Conservation (phyloP, 441 rosid genomes). For the Sinapis alba region DNA sequence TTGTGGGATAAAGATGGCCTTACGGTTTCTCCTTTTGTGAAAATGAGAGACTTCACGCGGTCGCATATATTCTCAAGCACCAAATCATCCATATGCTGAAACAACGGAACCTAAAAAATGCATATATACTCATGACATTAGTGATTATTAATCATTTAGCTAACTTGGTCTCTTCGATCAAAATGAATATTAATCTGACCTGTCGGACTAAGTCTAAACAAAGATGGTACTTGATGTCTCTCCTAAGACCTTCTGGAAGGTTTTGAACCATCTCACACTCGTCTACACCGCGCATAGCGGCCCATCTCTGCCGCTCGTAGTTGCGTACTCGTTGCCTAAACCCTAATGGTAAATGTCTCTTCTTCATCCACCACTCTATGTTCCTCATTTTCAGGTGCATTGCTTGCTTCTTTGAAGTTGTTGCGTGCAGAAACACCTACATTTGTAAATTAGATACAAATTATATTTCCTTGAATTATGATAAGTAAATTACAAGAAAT, state of each 20-base stretch:
- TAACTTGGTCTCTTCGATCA: neutral
- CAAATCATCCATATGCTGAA: conserved; percentile 93
- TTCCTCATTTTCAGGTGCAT: conserved; percentile 97
- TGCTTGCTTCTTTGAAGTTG: conserved; percentile 94
- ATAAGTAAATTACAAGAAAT: neutral
- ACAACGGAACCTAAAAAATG: conserved; percentile 74
- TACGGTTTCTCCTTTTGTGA: conserved; percentile 93
- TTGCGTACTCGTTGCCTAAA: conserved; percentile 86
- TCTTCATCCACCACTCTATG: conserved; percentile 98
- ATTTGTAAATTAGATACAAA: neutral
- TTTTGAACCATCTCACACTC: conserved; percentile 85
- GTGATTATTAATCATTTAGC: neutral
- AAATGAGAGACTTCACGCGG: conserved; percentile 87
- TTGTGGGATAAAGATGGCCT: too few relatives aligned
- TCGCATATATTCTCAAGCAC: conserved; percentile 96
- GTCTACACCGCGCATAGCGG: conserved; percentile 94
- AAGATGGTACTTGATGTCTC: conserved; percentile 95
- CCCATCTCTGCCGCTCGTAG: conserved; percentile 94
- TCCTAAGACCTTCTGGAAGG: conserved; percentile 86
- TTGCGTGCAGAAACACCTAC: conserved; percentile 87
- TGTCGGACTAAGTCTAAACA: conserved; percentile 89
- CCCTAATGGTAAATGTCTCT: conserved; percentile 73
- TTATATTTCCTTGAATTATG: neutral
- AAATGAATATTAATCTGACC: conserved; percentile 41
- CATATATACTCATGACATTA: neutral